Evolutionary conservation across 2,329 filamentous ascomycete genomes (phyloP).

Genomic region (Aspergillus sp.): DNA sequence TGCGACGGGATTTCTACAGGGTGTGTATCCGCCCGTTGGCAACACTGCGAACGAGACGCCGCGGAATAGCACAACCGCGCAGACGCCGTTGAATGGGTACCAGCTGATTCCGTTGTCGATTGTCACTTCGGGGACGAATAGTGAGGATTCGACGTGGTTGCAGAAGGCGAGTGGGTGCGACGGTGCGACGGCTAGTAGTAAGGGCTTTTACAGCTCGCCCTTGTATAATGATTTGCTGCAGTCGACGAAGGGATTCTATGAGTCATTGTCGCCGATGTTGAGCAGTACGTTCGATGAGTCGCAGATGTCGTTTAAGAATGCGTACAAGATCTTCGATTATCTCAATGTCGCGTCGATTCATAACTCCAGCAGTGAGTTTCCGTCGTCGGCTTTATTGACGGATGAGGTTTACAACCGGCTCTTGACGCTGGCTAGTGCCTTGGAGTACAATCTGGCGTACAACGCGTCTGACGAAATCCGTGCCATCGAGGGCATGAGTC

Average conservation of each 20-base stretch:
- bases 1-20: slow-evolving; percentile 73
- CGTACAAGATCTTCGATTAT: slow-evolving; percentile 60
- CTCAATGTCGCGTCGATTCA: slow-evolving; percentile 59
- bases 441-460: slow-evolving; percentile 79
- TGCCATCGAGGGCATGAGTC: slow-evolving; percentile 51
- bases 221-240: slow-evolving; percentile 44
- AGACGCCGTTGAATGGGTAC: slow-evolving; percentile 68
- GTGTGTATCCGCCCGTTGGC: slow-evolving; percentile 73
- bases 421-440: slow-evolving; percentile 65
- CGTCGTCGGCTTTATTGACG: slow-evolving; percentile 54
- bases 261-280: slow-evolving; percentile 45
- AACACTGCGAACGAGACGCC: slow-evolving; percentile 53
- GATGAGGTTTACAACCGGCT: slow-evolving; percentile 55
- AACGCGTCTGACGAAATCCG: slow-evolving; percentile 51
- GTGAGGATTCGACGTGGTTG: slow-evolving; percentile 52
- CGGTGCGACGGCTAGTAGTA: slow-evolving; percentile 51
- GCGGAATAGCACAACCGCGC: slow-evolving; percentile 61
- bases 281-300: slow-evolving; percentile 45
- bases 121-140: slow-evolving; percentile 54
- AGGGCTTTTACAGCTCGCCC: slow-evolving; percentile 49
- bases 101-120: slow-evolving; percentile 72
- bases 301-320: slow-evolving; percentile 53
- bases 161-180: slow-evolving; percentile 52
- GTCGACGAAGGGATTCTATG: slow-evolving; percentile 50
- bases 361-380: slow-evolving; percentile 53